phyloP scores from a whole-genome alignment of 441 rosid genomes.

The Pelargonium fulgidum region DNA sequence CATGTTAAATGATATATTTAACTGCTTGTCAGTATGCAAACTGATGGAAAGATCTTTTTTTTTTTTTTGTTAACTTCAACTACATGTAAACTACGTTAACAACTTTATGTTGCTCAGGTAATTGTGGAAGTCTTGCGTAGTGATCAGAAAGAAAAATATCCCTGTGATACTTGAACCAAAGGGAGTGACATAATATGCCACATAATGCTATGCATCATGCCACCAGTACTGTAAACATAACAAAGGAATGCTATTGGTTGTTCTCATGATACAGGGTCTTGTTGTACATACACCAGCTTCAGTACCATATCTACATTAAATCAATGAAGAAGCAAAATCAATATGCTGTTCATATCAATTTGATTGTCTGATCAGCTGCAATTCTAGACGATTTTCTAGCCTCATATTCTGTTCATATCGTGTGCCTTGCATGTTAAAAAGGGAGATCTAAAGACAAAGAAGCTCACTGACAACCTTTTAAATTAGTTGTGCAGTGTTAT shows the following conservation, averaged over 20 bases:
- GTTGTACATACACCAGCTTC: constrained; percentile 28
- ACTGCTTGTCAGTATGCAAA: neutral
- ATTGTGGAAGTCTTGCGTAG: neutral
- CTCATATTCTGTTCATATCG: neutral
- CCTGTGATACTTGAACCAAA: constrained; percentile 79
- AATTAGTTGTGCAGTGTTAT: too few relatives aligned
- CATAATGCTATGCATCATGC: constrained; percentile 22
- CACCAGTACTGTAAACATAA: constrained; percentile 13
- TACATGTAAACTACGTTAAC: neutral
- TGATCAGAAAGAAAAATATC: constrained; percentile 73
- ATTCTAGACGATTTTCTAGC: neutral
- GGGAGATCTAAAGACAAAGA: too few relatives aligned
- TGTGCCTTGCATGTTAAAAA: neutral
- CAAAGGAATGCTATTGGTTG: constrained; percentile 21
- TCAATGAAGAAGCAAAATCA: constrained; percentile 9
- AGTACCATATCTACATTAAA: constrained; percentile 3
- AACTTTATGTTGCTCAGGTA: constrained; percentile 9
- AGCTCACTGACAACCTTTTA: too few relatives aligned
- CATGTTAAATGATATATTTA: neutral
- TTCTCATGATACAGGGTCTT: constrained; percentile 10
- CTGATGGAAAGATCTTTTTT: neutral
- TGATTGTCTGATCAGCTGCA: neutral
- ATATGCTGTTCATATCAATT: neutral
- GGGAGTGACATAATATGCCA: constrained; percentile 44
- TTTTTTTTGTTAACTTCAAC: too few relatives aligned